phyloP scores from a whole-genome alignment of 2,329 filamentous ascomycete genomes.

The Fusarium marasasianum region DNA sequence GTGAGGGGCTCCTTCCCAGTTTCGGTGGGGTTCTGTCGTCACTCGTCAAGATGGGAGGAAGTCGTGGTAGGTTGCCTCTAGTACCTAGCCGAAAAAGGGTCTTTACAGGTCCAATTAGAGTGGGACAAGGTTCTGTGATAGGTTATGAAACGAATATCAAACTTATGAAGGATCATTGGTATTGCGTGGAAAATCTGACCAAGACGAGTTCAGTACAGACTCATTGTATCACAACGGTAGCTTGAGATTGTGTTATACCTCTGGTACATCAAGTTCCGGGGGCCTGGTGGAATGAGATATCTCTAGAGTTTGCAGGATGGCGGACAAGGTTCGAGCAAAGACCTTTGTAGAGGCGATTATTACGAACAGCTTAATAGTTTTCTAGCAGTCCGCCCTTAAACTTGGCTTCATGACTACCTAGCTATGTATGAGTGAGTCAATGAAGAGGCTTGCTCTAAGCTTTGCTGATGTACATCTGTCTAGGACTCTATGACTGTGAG shows the following conservation, averaged over 20 bases:
- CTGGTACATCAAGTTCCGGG: neutral
- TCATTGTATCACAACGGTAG: neutral
- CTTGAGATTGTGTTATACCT: neutral
- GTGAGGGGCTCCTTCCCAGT: constrained; percentile 29
- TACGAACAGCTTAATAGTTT: neutral
- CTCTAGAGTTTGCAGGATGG: neutral
- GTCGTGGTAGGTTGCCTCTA: neutral
- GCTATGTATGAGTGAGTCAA: neutral
- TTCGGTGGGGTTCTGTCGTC: constrained; percentile 32
- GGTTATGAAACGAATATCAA: constrained; percentile 14
- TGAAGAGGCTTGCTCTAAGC: neutral
- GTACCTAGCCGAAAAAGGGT: constrained; percentile 5
- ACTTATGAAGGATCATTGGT: constrained; percentile 4
- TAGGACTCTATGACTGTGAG: neutral
- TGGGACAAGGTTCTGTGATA: constrained; percentile 21
- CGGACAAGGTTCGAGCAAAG: neutral
- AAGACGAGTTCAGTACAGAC: neutral
- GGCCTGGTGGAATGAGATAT: neutral
- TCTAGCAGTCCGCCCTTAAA: too few species aligned
- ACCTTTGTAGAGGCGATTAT: neutral
- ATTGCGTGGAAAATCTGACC: neutral
- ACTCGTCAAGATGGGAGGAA: constrained; percentile 6
- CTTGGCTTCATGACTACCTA: neutral
- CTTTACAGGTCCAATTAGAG: constrained; percentile 9
- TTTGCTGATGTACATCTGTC: neutral